A percentile compares a stretch with the other conserved stretches of the same genome.
Evolutionary conservation across 805 yeast genomes (phyloP).

Genomic region (Lachancea kluyveri): DNA sequence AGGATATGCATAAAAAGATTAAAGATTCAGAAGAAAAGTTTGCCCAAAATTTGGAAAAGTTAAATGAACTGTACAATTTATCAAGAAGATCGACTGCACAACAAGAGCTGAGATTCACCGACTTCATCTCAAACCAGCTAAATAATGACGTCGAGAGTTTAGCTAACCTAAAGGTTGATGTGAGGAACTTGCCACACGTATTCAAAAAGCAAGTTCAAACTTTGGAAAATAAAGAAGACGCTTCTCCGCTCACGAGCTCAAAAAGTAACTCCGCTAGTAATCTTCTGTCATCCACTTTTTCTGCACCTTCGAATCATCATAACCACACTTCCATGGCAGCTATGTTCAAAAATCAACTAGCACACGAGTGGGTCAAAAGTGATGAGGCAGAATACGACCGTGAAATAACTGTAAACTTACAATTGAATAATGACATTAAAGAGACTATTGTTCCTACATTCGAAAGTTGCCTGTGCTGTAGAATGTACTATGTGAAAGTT

Average conservation of each 20-base stretch:
- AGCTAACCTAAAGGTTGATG: conserved; percentile 17
- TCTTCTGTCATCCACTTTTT: conserved; percentile 10
- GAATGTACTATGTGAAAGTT: conserved; percentile 50
- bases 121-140: conserved; percentile 24
- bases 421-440: conserved; percentile 36
- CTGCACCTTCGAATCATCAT: conserved; percentile 9
- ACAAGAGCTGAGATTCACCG: conserved; percentile 25
- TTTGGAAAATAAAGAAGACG: conserved; percentile 11
- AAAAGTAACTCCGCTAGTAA: conserved; percentile 2
- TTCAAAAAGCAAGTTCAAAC: conserved; percentile 28
- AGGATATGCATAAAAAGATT: conserved; percentile 10
- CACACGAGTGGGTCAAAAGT: conserved; percentile 24
- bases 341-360: conserved; percentile 18
- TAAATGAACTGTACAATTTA: conserved; percentile 24
- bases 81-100: conserved; percentile 13
- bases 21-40: conserved; percentile 15
- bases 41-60: conserved; percentile 14
- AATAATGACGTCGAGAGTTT: conserved; percentile 29
- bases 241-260: neutral
- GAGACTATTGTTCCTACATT: conserved; percentile 55
- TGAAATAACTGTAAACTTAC: conserved; percentile 36
- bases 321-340: conserved; percentile 10
- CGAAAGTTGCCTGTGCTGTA: conserved; percentile 56
- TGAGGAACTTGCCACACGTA: conserved; percentile 19
- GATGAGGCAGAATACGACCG: conserved; percentile 29